phyloP scores from a whole-genome alignment of 2,329 filamentous ascomycete genomes.

The Blastomyces gilchristii region DNA sequence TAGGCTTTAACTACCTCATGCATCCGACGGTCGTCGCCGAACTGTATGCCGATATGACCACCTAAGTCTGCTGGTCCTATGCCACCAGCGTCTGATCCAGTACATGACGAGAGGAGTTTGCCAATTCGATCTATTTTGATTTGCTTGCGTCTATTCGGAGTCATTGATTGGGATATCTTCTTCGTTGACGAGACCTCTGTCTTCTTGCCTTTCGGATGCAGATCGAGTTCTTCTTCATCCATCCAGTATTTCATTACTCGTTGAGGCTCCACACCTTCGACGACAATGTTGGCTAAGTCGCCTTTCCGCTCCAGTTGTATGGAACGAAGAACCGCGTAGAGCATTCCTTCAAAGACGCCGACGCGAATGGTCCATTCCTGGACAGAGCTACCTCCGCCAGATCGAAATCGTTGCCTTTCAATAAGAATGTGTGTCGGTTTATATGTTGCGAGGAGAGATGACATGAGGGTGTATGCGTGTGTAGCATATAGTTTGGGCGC shows the following conservation, averaged over 20 bases:
- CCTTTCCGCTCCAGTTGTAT: conserved; percentile 36
- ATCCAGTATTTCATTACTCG: conserved; percentile 50
- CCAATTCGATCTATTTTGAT: conserved; percentile 55
- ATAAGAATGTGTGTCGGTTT: conserved; percentile 62
- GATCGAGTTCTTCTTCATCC: conserved; percentile 16
- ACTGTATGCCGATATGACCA: background rate
- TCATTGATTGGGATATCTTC: conserved; percentile 12
- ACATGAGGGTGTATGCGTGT: conserved; percentile 47
- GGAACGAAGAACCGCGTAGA: conserved; percentile 59
- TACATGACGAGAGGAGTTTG: conserved; percentile 38
- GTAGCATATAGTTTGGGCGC: conserved; percentile 44
- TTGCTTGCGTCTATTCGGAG: conserved; percentile 31
- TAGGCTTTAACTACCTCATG: conserved; percentile 22
- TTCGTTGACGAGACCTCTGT: background rate
- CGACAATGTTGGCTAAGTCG: conserved; percentile 28
- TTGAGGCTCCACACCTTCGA: conserved; percentile 45
- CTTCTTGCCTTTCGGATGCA: conserved; percentile 6
- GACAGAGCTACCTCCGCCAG: conserved; percentile 52
- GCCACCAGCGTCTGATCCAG: background rate
- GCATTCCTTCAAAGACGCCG: conserved; percentile 71
- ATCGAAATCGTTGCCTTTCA: conserved; percentile 54
- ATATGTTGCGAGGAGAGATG: conserved; percentile 39
- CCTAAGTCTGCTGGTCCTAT: background rate
- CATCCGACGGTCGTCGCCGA: conserved; percentile 14
- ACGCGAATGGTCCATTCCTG: conserved; percentile 76